Base-by-base conservation (phyloP, 257 asterid species). In the Nicotiana paniculata region DNA sequence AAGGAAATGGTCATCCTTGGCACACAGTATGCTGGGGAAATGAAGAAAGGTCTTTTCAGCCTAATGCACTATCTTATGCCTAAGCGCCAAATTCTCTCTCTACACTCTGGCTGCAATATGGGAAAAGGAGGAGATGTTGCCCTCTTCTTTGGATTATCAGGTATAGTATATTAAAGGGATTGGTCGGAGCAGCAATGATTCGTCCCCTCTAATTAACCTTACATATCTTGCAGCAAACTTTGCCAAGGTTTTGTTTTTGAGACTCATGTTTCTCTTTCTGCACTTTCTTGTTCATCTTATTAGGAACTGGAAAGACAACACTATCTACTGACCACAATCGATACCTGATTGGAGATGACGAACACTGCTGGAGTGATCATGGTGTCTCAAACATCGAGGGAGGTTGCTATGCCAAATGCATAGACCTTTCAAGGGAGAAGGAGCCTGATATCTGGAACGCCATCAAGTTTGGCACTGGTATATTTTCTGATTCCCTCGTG, bases 381-480 rank as follows among this genome's bases (percentile, higher is more conserved):
- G 99, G 99, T 1, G 98, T 95, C 12, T 93, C 99, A 0, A 95
- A 95, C 87, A 95, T 95, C 35, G 99, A 95, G 82, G 99, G 98
- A 18, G 99, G 99, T 61, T 95, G 99, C 88, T 95, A 95, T 78
- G 99, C 99, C 0, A 95, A 95, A 83, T 95, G 99, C 91, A 85
- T 95, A 35, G 99, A 95, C 86, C 87, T 95, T 84, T 83, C 97
- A 0, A 82, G 93, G 84, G 98, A 95, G 87, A 95, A 92, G 88
- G 99, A 95, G 88, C 99, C 99, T 26, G 99, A 95, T 85, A 95
- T 95, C 54, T 95, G 97, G 97, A 93, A 95, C 39, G 99, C 99
- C 61, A 95, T 95, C 81, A 92, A 91, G 92, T 95, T 93, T 81
- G 98, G 97, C 65, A 84, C 97, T 48, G 98, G 98, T 95, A 86